A percentile compares a stretch with the other conserved stretches of the same genome.
Evolutionary conservation across 345 rosid genomes (phyloP).

Genomic region (Murraya paniculata): DNA sequence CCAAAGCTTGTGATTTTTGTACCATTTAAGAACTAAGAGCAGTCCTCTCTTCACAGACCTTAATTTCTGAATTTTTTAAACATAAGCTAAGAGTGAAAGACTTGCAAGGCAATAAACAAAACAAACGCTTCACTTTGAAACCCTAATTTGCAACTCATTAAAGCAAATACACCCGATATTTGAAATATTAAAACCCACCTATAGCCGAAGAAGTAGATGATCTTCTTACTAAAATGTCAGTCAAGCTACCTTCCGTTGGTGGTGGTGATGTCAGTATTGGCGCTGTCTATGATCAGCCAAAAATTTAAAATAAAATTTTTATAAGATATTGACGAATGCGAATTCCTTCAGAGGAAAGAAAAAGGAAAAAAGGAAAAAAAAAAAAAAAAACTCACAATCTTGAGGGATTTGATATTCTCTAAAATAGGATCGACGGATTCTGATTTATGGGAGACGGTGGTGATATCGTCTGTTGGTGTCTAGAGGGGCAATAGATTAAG

Average conservation of each 20-base stretch:
- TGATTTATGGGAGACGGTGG: constrained; percentile 66
- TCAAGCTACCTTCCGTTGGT: constrained; percentile 81
- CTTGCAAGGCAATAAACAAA: not conserved
- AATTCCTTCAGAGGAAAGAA: not conserved
- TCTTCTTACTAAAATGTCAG: constrained; percentile 87
- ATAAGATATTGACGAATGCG: not conserved
- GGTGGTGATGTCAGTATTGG: constrained; percentile 74
- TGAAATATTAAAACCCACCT: constrained; percentile 30
- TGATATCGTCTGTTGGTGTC: constrained; percentile 59
- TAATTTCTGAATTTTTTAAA: not conserved
- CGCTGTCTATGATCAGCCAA: constrained; percentile 42
- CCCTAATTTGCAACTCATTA: not conserved
- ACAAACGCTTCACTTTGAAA: not conserved
- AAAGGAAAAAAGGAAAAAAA: not conserved
- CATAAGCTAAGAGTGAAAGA: not conserved
- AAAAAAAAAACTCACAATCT: constrained; percentile 48
- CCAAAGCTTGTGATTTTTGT: not conserved
- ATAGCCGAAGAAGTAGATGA: constrained; percentile 54
- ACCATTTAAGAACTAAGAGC: not conserved
- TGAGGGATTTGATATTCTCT: constrained; percentile 75
- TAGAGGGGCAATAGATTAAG: constrained; percentile 10
- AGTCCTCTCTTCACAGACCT: not conserved
- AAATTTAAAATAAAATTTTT: not conserved
- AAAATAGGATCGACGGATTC: constrained; percentile 67
- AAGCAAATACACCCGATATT: not conserved